These are phyloP conservation scores for Fusarium tanahbumbuense DNA, from an alignment of 2,329 filamentous ascomycete species.

Conservation along the genomic window DNA sequence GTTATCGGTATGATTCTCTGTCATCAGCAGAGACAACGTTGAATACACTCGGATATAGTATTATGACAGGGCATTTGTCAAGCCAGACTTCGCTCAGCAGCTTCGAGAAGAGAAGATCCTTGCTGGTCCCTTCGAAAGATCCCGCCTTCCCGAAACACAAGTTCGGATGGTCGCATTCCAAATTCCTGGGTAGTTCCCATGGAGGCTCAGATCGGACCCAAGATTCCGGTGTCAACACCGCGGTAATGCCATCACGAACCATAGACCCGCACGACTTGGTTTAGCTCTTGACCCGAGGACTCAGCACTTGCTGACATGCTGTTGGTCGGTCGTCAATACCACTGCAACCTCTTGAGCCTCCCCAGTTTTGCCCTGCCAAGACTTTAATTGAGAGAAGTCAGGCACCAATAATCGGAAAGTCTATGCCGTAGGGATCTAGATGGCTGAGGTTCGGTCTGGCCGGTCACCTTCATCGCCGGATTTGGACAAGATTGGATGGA, in stretches of 20 bases:
- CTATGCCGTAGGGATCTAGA: conserved; percentile 16
- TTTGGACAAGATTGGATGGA: conserved; percentile 31
- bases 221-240: conserved; percentile 2
- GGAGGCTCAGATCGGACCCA: not conserved
- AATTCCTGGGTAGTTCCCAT: conserved; percentile 12
- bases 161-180: conserved; percentile 24
- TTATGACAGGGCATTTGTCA: not conserved
- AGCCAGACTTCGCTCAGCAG: not conserved
- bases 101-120: conserved; percentile 8
- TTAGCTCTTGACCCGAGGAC: not conserved
- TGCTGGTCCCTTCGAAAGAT: conserved; percentile 4
- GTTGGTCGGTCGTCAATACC: not conserved
- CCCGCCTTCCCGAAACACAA: conserved; percentile 21
- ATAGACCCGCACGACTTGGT: conserved; percentile 1
- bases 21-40: not conserved
- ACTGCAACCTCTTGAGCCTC: not conserved
- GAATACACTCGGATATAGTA: not conserved
- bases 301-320: conserved; percentile 25
- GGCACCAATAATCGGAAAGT: not conserved
- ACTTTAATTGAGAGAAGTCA: not conserved
- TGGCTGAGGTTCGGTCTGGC: conserved; percentile 23
- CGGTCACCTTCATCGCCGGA: conserved; percentile 29
- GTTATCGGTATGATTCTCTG: not conserved
- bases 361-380: not conserved
- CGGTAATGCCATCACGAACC: conserved; percentile 5